Conservation (phyloP, 2,329 filamentous ascomycete species). For the Trichophyton schoenleinii region DNA sequence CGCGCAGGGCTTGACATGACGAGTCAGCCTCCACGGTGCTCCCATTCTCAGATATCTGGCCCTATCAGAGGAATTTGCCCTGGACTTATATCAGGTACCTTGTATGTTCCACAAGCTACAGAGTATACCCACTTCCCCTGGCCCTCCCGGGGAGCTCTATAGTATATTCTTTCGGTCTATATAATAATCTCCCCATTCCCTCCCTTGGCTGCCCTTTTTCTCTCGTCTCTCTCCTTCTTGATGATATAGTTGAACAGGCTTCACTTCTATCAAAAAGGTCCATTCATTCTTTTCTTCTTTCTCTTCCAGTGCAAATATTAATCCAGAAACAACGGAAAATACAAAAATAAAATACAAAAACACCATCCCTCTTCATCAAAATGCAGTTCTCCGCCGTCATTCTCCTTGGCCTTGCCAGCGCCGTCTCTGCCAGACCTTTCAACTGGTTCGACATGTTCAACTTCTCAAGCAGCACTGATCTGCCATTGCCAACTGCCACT, state of each 20-base stretch:
- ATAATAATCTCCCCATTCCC: neutral
- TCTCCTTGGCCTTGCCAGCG: constrained; percentile 5
- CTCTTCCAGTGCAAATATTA: neutral
- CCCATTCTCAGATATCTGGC: neutral
- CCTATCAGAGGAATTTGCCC: neutral
- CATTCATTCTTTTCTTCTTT: neutral
- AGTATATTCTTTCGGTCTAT: neutral
- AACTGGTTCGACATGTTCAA: neutral
- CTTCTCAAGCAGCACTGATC: neutral
- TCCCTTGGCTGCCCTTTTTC: neutral
- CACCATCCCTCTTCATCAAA: neutral
- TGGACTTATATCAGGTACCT: neutral
- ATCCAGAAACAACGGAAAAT: neutral
- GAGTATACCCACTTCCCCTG: neutral
- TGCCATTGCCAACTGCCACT: neutral
- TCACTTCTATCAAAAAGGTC: neutral
- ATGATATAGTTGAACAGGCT: constrained; percentile 1
- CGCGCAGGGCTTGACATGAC: neutral
- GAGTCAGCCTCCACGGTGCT: neutral
- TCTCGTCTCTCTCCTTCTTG: neutral
- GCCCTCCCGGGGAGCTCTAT: neutral
- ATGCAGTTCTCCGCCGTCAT: constrained; percentile 9
- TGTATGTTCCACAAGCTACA: neutral
- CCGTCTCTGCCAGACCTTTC: constrained; percentile 4
- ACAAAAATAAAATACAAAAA: neutral